Conservation (phyloP, 148 eudicot genomes). For the Cornus florida region DNA sequence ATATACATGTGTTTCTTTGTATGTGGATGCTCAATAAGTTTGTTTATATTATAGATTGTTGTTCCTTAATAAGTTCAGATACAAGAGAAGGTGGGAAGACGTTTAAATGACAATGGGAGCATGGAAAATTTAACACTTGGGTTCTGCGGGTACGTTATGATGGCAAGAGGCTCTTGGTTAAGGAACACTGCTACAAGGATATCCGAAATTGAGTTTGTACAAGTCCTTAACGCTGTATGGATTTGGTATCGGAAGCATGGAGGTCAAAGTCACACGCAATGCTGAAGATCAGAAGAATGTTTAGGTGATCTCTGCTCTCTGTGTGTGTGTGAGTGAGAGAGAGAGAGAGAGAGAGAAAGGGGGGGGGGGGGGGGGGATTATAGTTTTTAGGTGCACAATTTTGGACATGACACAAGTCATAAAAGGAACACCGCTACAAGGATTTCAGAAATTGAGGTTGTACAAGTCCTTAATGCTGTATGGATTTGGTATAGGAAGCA, state of each 20-base stretch:
- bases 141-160: background rate
- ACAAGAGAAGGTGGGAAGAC: too few relatives aligned
- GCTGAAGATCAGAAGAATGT: background rate
- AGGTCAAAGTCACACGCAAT: background rate
- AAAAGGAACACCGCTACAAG: background rate
- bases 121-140: background rate
- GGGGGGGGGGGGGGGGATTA: too few relatives aligned
- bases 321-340: too few relatives aligned
- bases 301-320: background rate
- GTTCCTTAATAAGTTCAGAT: too few relatives aligned
- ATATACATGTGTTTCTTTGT: too few relatives aligned
- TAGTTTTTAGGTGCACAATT: background rate
- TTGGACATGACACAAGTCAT: background rate
- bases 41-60: too few relatives aligned
- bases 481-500: background rate
- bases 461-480: background rate
- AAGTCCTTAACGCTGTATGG: background rate
- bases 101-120: background rate
- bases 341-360: background rate
- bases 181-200: background rate
- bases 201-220: background rate
- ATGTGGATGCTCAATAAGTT: too few relatives aligned
- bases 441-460: background rate
- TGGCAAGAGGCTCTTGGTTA: background rate
- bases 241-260: background rate